Base-by-base conservation (phyloP, 805 yeast genomes). In the Spathaspora arborariae region DNA sequence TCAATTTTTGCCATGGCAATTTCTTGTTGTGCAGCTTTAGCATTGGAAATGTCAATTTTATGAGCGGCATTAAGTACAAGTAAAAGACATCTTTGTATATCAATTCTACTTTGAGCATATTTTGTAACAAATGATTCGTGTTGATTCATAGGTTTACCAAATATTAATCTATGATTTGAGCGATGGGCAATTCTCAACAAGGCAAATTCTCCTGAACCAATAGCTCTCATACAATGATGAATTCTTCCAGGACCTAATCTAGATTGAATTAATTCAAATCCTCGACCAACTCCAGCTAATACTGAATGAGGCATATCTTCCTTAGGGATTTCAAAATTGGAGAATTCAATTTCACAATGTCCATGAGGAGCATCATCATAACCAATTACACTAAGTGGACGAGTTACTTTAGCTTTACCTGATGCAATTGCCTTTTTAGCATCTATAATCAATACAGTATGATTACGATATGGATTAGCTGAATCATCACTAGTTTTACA, bases 291-390 rank as follows among this genome's bases (percentile, higher is more conserved):
- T 21, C 64, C 70, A 8, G 74, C 75, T 46, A 75, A 64, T 1
- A 76, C 56, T 19, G 49, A 55, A 46, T 79, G 65, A n/a, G 64
- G 58, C 59, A 69, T 75, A 44, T 74, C 69, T 7, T 70, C 74
- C 18, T 51, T 54, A 3, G 80, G 75, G 8, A 81, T 71, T 44
- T 70, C 78, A 50, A 69, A 75, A 55, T 76, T 65, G 27, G 68
- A 62, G 59, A 82, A 82, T 42, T 60, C 67, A 45, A 82, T 71
- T 57, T 81, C 85, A 65, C 78, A 77, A 56, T 82, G 86, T n/a
- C 87, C 87, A 58, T 81, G 86, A 3, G 87, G 87, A 21, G 85
- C 85, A 56, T 81, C 86, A 56, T 81, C 86, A 51, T 72, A 79
- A 2, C 86, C 86, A 56, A 78, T 75, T 1, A 81, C 79, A 16